Evolutionary conservation across 257 asterid species (phyloP).

Genomic region (Forsythia viridissima): DNA sequence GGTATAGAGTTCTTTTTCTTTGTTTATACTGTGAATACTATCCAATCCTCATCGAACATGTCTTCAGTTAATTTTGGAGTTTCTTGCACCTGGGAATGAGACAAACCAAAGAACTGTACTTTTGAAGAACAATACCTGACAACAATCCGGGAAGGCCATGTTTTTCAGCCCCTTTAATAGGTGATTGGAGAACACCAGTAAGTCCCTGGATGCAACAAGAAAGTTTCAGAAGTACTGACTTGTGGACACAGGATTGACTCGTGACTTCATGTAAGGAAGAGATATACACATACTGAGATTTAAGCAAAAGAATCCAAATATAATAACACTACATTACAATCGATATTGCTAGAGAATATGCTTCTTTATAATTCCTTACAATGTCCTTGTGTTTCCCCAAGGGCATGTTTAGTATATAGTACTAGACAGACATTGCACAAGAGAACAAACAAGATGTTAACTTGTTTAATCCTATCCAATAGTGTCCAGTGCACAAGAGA

Average conservation of each 20-base stretch:
- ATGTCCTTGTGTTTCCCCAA: not conserved
- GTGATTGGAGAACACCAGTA: slow-evolving; percentile 96
- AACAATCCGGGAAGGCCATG: slow-evolving; percentile 97
- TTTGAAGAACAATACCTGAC: slow-evolving; percentile 56
- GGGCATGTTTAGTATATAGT: not conserved
- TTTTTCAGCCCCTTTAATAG: slow-evolving; percentile 94
- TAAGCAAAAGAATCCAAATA: slow-evolving; percentile 1
- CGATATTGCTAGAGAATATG: not conserved
- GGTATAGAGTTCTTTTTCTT: not conserved
- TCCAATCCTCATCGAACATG: not conserved
- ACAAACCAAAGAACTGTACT: not conserved
- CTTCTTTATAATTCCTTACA: not conserved
- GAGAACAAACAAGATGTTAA: not conserved
- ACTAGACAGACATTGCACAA: not conserved
- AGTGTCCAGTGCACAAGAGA: not conserved
- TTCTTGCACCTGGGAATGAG: too few species aligned
- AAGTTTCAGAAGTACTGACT: not conserved
- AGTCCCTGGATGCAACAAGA: slow-evolving; percentile 61
- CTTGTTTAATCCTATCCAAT: not conserved
- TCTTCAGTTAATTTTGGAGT: not conserved
- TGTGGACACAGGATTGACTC: not conserved
- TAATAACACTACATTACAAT: not conserved
- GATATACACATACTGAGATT: not conserved
- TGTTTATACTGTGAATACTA: not conserved
- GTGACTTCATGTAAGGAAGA: slow-evolving; percentile 4